A percentile compares a stretch with the other conserved stretches of the same genome.
These are phyloP conservation scores for Lactifluus echinatus DNA, from an alignment of 768 basidiomycete species.

Conservation along the genomic window DNA sequence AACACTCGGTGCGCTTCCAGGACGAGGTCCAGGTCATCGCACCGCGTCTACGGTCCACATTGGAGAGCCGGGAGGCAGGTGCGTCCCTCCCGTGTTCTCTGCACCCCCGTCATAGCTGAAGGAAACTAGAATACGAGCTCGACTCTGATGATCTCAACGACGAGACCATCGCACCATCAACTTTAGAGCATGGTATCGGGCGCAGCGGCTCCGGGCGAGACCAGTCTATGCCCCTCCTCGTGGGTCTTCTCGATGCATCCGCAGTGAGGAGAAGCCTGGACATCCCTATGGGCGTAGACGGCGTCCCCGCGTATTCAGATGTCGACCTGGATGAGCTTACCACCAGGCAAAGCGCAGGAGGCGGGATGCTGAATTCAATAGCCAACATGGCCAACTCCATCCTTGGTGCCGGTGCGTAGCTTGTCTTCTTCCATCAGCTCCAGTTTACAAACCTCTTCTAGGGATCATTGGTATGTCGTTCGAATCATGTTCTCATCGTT, in stretches of 20 bases:
- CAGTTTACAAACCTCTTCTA: conserved; percentile 23
- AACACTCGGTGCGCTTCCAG: conserved; percentile 46
- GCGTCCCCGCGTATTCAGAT: conserved; percentile 28
- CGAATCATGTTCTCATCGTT: not conserved
- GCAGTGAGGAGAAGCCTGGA: conserved; percentile 48
- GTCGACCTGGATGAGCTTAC: conserved; percentile 68
- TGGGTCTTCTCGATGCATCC: conserved; percentile 66
- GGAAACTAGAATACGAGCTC: conserved; percentile 62
- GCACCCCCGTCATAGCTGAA: not conserved
- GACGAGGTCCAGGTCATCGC: conserved; percentile 63
- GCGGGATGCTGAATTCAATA: conserved; percentile 69
- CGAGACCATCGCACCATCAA: conserved; percentile 25
- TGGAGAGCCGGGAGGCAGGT: conserved; percentile 76
- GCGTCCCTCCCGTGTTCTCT: conserved; percentile 31
- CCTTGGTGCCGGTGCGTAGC: conserved; percentile 70
- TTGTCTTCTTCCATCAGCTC: conserved; percentile 15
- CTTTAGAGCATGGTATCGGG: conserved; percentile 27
- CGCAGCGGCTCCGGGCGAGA: conserved; percentile 35
- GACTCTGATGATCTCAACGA: conserved; percentile 79
- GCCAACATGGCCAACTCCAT: conserved; percentile 97
- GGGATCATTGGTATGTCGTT: conserved; percentile 60
- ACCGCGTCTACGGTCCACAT: conserved; percentile 62
- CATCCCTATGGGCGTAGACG: conserved; percentile 34
- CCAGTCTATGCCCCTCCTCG: conserved; percentile 65
- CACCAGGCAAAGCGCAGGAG: conserved; percentile 55